Evolutionary conservation across 768 basidiomycete species (phyloP).

Genomic region (Gymnopilus dilepis): DNA sequence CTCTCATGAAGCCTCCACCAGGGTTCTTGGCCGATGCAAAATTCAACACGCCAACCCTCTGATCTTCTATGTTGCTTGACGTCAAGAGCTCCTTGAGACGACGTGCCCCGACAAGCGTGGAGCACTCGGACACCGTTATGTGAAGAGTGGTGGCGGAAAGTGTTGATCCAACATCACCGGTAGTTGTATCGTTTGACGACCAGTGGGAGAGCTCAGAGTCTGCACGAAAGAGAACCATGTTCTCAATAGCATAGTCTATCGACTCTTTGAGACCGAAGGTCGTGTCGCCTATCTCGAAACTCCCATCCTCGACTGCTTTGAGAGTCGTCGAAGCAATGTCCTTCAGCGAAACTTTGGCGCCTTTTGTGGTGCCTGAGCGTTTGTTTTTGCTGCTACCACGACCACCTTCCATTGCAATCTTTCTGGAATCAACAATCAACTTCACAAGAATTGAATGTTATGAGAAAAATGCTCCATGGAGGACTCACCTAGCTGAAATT

Average conservation of each 20-base stretch:
- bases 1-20: constrained; percentile 75
- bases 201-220: constrained; percentile 52
- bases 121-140: constrained; percentile 23
- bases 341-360: constrained; percentile 18
- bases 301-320: constrained; percentile 50
- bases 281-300: constrained; percentile 32
- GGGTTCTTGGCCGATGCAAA: constrained; percentile 78
- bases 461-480: not conserved
- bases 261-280: constrained; percentile 32
- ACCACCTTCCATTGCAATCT: not conserved
- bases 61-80: constrained; percentile 32
- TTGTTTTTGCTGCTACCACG: not conserved
- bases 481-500: not conserved
- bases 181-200: constrained; percentile 25
- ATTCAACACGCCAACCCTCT: constrained; percentile 65
- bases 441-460: not conserved
- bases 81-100: constrained; percentile 12
- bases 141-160: constrained; percentile 31
- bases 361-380: not conserved
- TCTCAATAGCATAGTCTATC: constrained; percentile 35
- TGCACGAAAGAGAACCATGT: constrained; percentile 57
- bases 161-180: not conserved
- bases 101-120: constrained; percentile 25
- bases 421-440: no score
- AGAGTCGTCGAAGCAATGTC: constrained; percentile 58